These are phyloP conservation scores for Gossypium trilobum DNA, from an alignment of 441 rosid species.

Conservation along the genomic window DNA sequence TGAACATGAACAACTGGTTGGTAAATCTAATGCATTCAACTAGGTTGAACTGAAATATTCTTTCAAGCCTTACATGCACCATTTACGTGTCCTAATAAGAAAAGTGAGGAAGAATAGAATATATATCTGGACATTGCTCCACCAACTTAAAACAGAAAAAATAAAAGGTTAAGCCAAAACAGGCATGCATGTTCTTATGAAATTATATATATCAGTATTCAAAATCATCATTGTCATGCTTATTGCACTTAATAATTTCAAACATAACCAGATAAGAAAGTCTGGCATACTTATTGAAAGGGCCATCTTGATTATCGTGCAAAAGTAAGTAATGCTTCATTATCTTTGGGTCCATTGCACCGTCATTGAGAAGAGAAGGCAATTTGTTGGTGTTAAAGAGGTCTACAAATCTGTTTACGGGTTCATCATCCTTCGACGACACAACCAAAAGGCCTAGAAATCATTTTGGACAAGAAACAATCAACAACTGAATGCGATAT, in stretches of 20 bases:
- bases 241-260: constrained; percentile 8
- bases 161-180: neutral
- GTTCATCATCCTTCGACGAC: constrained; percentile 89
- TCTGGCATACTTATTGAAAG: constrained; percentile 58
- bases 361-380: constrained; percentile 81
- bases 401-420: constrained; percentile 70
- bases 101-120: neutral
- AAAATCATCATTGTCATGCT: neutral
- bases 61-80: neutral
- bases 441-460: constrained; percentile 85
- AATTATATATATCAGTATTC: neutral
- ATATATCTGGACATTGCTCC: neutral
- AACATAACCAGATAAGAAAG: constrained; percentile 18
- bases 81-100: neutral
- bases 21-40: neutral
- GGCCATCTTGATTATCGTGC: constrained; percentile 83
- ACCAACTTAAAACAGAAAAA: neutral
- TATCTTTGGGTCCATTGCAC: constrained; percentile 91
- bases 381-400: constrained; percentile 70
- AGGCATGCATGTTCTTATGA: neutral
- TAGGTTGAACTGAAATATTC: neutral
- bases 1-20: neutral
- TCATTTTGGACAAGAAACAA: constrained; percentile 16
- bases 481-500: neutral
- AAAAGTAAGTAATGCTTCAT: constrained; percentile 76